phyloP scores from a whole-genome alignment of 78 protist species.

The slime mould (Dictyostelium discoideum) region DNA sequence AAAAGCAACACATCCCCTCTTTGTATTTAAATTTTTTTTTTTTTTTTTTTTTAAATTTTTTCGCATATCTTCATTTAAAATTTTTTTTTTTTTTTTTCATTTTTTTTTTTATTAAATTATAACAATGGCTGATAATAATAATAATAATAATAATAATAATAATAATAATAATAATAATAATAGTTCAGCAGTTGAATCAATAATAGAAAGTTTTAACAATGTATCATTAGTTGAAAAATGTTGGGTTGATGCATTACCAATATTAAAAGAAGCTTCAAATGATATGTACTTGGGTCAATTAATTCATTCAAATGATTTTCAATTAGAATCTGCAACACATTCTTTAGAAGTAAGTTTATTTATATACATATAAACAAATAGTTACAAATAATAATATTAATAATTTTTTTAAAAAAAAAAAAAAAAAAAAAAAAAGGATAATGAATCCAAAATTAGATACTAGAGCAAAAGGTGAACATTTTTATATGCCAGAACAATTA shows the following conservation, averaged over 20 bases:
- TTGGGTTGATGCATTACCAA: slow-evolving; percentile 23
- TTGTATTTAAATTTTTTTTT: too few relatives aligned
- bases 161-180: not conserved
- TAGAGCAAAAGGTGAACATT: not conserved
- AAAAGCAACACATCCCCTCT: too few relatives aligned
- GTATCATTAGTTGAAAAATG: not conserved
- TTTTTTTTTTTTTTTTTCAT: not conserved
- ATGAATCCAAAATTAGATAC: slow-evolving; percentile 50
- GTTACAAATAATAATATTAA: not conserved
- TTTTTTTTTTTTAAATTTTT: not conserved
- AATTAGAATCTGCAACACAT: slow-evolving; percentile 18
- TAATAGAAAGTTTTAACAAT: not conserved
- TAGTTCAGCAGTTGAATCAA: not conserved
- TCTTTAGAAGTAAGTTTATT: slow-evolving; percentile 17
- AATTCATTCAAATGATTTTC: slow-evolving; percentile 13
- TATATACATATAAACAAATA: too few relatives aligned
- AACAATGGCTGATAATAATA: not conserved
- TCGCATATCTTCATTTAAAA: too few relatives aligned
- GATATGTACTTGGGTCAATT: slow-evolving; percentile 47
- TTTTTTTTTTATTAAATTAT: not conserved
- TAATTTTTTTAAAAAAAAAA: not conserved
- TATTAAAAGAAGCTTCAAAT: slow-evolving; percentile 16
- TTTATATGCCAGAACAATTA: slow-evolving; percentile 25
- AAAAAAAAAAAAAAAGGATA: not conserved
- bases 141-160: not conserved